Evolutionary conservation across 257 asterid species (phyloP).

Genomic region (Salvia rosmarinus): DNA sequence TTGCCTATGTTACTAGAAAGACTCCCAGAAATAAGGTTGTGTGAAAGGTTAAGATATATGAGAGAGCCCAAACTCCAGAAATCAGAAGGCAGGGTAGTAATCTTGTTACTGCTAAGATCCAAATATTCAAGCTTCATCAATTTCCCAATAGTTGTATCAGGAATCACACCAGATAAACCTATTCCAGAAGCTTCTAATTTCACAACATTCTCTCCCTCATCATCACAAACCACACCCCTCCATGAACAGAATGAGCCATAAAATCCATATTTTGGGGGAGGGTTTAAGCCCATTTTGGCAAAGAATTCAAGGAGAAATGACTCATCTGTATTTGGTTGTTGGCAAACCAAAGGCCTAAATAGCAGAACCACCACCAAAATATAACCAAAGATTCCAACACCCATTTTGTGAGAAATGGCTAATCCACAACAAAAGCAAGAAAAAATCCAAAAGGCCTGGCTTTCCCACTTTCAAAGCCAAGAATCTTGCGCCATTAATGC

Average conservation of each 20-base stretch:
- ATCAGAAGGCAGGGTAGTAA: slow-evolving; percentile 80
- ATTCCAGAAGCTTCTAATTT: slow-evolving; percentile 57
- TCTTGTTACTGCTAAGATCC: slow-evolving; percentile 84
- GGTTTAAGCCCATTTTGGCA: slow-evolving; percentile 60
- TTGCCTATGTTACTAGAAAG: slow-evolving; percentile 79
- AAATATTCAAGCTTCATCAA: slow-evolving; percentile 60
- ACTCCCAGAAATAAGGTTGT: slow-evolving; percentile 55
- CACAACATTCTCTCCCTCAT: slow-evolving; percentile 51
- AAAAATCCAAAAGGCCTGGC: slow-evolving; percentile 12
- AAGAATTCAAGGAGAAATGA: slow-evolving; percentile 66
- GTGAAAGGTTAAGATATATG: slow-evolving; percentile 67
- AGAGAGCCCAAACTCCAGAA: slow-evolving; percentile 89
- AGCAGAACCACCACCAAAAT: slow-evolving; percentile 52
- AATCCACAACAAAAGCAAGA: neutral
- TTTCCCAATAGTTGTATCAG: slow-evolving; percentile 86
- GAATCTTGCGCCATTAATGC: slow-evolving; percentile 44
- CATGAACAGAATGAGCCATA: slow-evolving; percentile 72
- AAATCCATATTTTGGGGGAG: slow-evolving; percentile 44
- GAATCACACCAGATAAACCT: slow-evolving; percentile 77
- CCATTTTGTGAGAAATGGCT: slow-evolving; percentile 52
- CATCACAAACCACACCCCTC: slow-evolving; percentile 78
- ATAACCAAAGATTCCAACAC: slow-evolving; percentile 49
- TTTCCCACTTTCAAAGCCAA: slow-evolving; percentile 32
- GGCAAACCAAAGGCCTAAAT: slow-evolving; percentile 55
- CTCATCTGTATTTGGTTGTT: slow-evolving; percentile 74